phyloP scores from a whole-genome alignment of 805 yeast species.

The Citeromyces matritensis region DNA sequence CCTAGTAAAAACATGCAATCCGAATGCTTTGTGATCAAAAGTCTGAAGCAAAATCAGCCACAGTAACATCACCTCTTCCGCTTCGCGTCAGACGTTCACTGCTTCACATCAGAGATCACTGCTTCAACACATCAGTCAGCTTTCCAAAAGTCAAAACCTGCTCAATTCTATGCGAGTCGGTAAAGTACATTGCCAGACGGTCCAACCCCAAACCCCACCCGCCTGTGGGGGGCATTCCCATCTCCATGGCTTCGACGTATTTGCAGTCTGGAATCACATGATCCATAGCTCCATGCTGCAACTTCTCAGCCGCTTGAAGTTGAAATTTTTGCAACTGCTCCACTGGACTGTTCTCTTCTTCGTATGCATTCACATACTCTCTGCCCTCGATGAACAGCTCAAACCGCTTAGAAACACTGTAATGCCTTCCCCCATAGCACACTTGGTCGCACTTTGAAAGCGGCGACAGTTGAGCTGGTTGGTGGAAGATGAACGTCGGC shows the following conservation, averaged over 20 bases:
- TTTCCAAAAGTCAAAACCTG: slow-evolving; percentile 66
- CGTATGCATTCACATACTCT: slow-evolving; percentile 88
- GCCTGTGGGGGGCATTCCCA: slow-evolving; percentile 95
- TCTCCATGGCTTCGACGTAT: slow-evolving; percentile 68
- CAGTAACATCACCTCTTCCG: no score
- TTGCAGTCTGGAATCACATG: slow-evolving; percentile 54
- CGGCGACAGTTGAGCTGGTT: slow-evolving; percentile 80
- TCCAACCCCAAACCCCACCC: slow-evolving; percentile 98
- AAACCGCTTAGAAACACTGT: slow-evolving; percentile 50
- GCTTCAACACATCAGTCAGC: slow-evolving; percentile 52
- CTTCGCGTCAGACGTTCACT: no score
- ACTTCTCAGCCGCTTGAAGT: slow-evolving; percentile 35
- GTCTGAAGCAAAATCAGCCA: no score
- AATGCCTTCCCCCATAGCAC: slow-evolving; percentile 14
- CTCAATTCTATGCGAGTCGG: slow-evolving; percentile 52
- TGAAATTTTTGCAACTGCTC: slow-evolving; percentile 51
- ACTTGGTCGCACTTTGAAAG: slow-evolving; percentile 51
- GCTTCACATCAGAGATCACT: no score
- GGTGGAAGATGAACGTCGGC: slow-evolving; percentile 70
- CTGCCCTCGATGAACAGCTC: slow-evolving; percentile 70
- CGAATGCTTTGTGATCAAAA: no score
- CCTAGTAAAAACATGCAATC: no score
- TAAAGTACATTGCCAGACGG: slow-evolving; percentile 66
- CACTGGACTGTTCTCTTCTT: slow-evolving; percentile 85
- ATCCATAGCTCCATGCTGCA: slow-evolving; percentile 40